These are phyloP conservation scores for Cnidoscolus chayamansa DNA, from an alignment of 441 rosid genomes.

Conservation along the genomic window DNA sequence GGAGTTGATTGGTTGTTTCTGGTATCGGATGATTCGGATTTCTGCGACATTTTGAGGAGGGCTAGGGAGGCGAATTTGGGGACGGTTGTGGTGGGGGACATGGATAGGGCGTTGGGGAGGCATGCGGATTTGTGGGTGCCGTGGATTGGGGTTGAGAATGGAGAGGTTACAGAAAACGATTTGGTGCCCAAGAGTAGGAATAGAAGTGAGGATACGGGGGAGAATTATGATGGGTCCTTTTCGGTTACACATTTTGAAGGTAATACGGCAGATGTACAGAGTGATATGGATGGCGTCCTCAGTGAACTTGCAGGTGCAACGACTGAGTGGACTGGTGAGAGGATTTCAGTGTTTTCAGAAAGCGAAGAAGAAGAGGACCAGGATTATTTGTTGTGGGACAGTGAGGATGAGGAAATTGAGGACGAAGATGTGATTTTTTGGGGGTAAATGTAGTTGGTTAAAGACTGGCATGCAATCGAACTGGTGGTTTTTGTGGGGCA, in stretches of 20 bases:
- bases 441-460: neutral
- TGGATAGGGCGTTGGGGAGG: conserved; percentile 61
- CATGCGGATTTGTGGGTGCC: conserved; percentile 88
- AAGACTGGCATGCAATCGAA: neutral
- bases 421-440: conserved; percentile 32
- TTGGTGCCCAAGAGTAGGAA: conserved; percentile 37
- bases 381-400: conserved; percentile 40
- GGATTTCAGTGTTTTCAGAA: conserved; percentile 49
- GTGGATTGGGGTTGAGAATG: conserved; percentile 72
- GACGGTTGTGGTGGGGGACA: conserved; percentile 79
- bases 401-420: conserved; percentile 44
- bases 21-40: conserved; percentile 87
- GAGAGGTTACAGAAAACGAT: conserved; percentile 34
- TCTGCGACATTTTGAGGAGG: conserved; percentile 59
- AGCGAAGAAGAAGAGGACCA: conserved; percentile 51
- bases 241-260: conserved; percentile 45
- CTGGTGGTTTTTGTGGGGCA: too few relatives aligned
- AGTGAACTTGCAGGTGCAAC: conserved; percentile 42
- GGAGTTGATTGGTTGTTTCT: conserved; percentile 40
- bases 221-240: conserved; percentile 38
- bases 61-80: conserved; percentile 70
- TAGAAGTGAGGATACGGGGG: conserved; percentile 29
- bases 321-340: conserved; percentile 42
- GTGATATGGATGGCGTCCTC: conserved; percentile 36
- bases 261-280: conserved; percentile 25